Evolutionary conservation across 2,329 filamentous ascomycete genomes (phyloP), one percentile per base, ranked within the genome.

Genomic region (Claviceps humidiphila): DNA sequence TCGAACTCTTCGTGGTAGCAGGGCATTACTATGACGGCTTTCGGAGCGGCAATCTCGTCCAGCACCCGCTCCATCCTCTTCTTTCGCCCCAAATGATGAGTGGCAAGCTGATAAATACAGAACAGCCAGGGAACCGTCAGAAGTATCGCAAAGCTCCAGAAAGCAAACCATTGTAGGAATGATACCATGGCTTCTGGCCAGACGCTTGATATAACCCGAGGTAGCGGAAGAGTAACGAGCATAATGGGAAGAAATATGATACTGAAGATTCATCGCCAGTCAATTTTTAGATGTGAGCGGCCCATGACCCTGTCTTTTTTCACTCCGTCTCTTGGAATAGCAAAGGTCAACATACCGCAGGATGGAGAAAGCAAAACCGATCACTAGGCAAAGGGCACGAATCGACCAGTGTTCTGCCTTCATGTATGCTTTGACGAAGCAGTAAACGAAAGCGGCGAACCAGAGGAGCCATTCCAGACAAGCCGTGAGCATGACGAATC

Each of bases 1-100:
- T 87, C 85, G 0, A 89, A 87, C 34, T 89, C 82, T 64, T 97
- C 93, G 63, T 93, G 89, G 72, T 95, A 97, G 63, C 90, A 94
- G 4, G 91, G 93, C 89, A 97, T 96, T 54, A 97, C 85, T 55
- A 97, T 86, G 57, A 96, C 89, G 16, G 95, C 86, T 68, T 97
- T 97, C 1, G 91, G 93, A 0, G 93, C 90, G 1, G 84, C 89
- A 2, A 80, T 72, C 63, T 94, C 88, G 65, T 95, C 88, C 49
- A 96, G 76, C 0, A 89, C 81, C 57, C 87, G 80, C 64, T 94
- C 90, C 63, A 95, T 87, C 50, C 85, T 79, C 65, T 88, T 89
- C 43, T 77, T 83, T 57, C 89, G 81, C 22, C 91, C 90, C 26
- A 97, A 75, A 38, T 88, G 85, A 60, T 93, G 86, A 8, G 87